These are phyloP conservation scores for Amauroascus verrucosus DNA, from an alignment of 2,329 filamentous ascomycete species.

Conservation along the genomic window DNA sequence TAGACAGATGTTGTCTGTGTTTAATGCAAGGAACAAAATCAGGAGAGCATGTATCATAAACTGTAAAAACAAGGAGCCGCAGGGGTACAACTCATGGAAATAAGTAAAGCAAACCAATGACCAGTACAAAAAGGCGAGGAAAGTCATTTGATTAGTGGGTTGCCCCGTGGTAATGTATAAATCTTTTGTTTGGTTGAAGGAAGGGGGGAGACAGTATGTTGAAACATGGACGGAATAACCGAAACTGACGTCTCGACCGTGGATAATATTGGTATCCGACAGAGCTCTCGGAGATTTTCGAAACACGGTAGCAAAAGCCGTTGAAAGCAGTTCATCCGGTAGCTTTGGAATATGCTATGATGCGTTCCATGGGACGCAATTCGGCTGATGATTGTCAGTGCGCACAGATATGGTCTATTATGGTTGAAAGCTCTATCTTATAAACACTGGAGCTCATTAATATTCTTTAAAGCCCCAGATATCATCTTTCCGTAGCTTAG, in stretches of 20 bases:
- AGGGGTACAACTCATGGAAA: too few relatives aligned
- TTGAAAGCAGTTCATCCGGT: background rate
- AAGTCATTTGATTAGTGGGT: conserved; percentile 23
- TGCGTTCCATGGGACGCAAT: background rate
- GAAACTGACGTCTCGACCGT: background rate
- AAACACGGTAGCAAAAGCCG: background rate
- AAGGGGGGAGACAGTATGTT: background rate
- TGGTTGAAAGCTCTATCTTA: background rate
- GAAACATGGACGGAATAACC: background rate
- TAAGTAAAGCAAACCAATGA: conserved; percentile 13
- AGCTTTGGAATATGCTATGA: background rate
- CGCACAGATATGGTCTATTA: background rate
- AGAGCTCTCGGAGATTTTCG: background rate
- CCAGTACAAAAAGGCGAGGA: conserved; percentile 9
- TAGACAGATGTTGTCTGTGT: conserved; percentile 3
- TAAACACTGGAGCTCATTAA: background rate
- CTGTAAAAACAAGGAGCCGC: background rate
- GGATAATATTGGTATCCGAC: background rate
- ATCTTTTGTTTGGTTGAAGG: conserved; percentile 8
- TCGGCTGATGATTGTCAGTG: background rate
- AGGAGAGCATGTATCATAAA: conserved; percentile 9
- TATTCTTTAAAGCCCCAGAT: background rate
- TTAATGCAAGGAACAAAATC: conserved; percentile 7
- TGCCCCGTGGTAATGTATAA: conserved; percentile 28
- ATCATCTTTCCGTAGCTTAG: background rate